Evolutionary conservation across 495 filamentous ascomycete genomes (phyloP).

Genomic region (Penicillium subrubescens): DNA sequence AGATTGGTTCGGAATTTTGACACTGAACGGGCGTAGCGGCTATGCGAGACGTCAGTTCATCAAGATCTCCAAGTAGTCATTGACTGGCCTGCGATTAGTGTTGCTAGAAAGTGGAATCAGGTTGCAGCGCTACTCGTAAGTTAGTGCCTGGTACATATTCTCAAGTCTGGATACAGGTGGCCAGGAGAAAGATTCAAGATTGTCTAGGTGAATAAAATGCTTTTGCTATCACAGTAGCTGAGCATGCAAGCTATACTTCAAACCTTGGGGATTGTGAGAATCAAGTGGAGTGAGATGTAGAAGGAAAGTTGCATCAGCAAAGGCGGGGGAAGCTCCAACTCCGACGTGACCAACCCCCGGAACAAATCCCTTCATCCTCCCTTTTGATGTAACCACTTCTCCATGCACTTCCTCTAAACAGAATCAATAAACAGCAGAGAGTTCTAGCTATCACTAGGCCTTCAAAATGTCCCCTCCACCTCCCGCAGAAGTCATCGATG

Average conservation of each 20-base stretch:
- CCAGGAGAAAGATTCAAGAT: not conserved
- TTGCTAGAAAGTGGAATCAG: not conserved
- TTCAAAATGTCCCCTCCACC: constrained; percentile 30
- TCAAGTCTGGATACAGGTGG: not conserved
- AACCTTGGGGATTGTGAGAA: not conserved
- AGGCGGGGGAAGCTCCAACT: not conserved
- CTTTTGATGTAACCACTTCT: not conserved
- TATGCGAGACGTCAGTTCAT: not conserved
- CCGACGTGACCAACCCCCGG: not conserved
- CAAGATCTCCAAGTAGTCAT: not conserved
- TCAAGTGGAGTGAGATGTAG: not conserved
- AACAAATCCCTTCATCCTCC: not conserved
- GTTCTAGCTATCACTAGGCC: not conserved
- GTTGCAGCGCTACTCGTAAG: not conserved
- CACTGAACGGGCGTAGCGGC: not conserved
- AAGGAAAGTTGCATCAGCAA: not conserved
- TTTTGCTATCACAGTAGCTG: not conserved
- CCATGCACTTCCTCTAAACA: not conserved
- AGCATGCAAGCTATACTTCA: not conserved
- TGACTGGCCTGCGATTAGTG: not conserved
- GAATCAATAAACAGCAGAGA: not conserved
- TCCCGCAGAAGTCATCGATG: constrained; percentile 39
- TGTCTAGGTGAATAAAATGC: not conserved
- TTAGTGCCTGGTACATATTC: not conserved
- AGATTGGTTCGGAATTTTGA: not conserved